Evolutionary conservation across 192 early-diverging fungal genomes (phyloP).

Genomic region (Coemansia sp.): DNA sequence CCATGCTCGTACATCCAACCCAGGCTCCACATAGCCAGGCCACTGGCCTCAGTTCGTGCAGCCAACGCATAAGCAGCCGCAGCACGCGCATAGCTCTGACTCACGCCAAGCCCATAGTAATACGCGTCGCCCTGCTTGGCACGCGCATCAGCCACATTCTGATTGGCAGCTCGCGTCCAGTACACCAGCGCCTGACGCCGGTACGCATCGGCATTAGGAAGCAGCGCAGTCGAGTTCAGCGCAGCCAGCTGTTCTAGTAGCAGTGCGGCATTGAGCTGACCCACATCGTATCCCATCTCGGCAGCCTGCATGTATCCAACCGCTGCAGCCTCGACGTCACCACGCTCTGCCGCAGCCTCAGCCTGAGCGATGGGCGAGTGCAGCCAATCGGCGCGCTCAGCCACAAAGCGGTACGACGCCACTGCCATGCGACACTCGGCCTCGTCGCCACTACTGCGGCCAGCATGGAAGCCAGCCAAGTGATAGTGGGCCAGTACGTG

Average conservation of each 20-base stretch:
- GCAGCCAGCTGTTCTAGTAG: slow-evolving; percentile 65
- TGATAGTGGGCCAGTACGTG: slow-evolving; percentile 66
- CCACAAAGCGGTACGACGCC: slow-evolving; percentile 72
- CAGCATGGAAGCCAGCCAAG: slow-evolving; percentile 62
- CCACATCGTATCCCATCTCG: slow-evolving; percentile 84
- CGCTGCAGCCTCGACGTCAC: slow-evolving; percentile 68
- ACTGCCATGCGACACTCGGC: slow-evolving; percentile 66
- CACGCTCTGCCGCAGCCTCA: slow-evolving; percentile 54
- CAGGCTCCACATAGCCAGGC: slow-evolving; percentile 94
- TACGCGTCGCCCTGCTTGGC: slow-evolving; percentile 94
- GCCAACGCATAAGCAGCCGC: slow-evolving; percentile 81
- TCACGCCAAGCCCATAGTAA: slow-evolving; percentile 75
- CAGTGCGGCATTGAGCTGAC: slow-evolving; percentile 88
- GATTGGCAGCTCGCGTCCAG: slow-evolving; percentile 94
- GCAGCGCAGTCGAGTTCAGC: slow-evolving; percentile 5
- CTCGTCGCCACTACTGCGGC: slow-evolving; percentile 49
- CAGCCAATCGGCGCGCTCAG: slow-evolving; percentile 85
- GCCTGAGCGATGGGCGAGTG: slow-evolving; percentile 65
- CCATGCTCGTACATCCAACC: slow-evolving; percentile 97
- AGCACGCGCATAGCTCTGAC: slow-evolving; percentile 67
- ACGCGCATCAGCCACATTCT: slow-evolving; percentile 83
- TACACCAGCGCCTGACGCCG: slow-evolving; percentile 70
- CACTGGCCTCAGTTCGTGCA: slow-evolving; percentile 67
- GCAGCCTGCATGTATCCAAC: slow-evolving; percentile 79
- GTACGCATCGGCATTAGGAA: slow-evolving; percentile 1